Evolutionary conservation across 2,329 filamentous ascomycete genomes (phyloP).

Genomic region (Ophiocordyceps camponoti-rufipedis): DNA sequence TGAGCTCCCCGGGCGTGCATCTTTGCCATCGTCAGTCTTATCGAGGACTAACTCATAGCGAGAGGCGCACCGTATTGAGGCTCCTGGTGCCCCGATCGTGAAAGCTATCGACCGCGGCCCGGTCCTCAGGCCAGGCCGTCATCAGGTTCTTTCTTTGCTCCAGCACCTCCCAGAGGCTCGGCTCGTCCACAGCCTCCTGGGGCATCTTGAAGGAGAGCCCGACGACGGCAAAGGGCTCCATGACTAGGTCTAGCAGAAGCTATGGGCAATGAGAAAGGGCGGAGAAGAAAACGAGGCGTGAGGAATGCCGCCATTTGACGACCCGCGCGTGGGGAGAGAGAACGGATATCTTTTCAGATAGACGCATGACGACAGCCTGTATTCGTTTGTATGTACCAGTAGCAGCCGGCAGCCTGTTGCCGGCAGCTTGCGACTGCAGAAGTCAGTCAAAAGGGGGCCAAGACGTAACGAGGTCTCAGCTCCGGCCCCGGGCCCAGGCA

Average conservation of each 20-base stretch:
- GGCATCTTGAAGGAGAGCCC: constrained; percentile 20
- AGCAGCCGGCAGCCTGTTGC: neutral
- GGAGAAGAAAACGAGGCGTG: neutral
- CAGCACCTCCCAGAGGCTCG: constrained; percentile 16
- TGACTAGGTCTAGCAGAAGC: neutral
- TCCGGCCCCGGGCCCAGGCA: neutral
- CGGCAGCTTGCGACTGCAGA: neutral
- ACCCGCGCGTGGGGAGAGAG: neutral
- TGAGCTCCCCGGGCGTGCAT: neutral
- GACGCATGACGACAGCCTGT: neutral
- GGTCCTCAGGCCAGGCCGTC: constrained; percentile 14
- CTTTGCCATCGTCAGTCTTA: neutral
- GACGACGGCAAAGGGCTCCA: constrained; percentile 12
- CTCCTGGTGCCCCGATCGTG: neutral
- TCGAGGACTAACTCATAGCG: neutral
- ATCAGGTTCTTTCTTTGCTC: constrained; percentile 11
- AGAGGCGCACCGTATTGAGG: constrained; percentile 1
- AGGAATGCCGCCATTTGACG: neutral
- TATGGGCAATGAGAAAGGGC: neutral
- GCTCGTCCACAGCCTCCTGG: constrained; percentile 12
- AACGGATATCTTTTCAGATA: neutral
- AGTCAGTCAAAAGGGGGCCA: neutral
- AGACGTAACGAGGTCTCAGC: neutral
- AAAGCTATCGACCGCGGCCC: constrained; percentile 11
- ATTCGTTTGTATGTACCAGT: too few relatives aligned